Evolutionary conservation across 768 basidiomycete species (phyloP).

Genomic region (Dendrothele bispora): DNA sequence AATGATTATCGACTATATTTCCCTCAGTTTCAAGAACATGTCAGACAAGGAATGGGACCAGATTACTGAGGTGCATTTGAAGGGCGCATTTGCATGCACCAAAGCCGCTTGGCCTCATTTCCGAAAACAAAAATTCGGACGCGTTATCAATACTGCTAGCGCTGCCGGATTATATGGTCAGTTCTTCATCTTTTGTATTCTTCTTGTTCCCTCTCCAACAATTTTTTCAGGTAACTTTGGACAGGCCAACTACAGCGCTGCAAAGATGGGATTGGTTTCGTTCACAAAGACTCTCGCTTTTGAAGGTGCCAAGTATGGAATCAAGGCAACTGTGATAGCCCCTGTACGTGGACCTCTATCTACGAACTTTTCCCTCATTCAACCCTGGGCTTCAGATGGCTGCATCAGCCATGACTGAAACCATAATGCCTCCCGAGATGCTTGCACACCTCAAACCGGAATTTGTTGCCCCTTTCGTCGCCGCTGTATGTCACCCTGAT

Average conservation of each 20-base stretch:
- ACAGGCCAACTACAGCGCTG: slow-evolving; percentile 96
- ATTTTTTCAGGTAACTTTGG: slow-evolving; percentile 79
- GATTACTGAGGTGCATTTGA: slow-evolving; percentile 86
- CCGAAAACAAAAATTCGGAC: slow-evolving; percentile 92
- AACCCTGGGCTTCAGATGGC: slow-evolving; percentile 58
- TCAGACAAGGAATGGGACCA: slow-evolving; percentile 92
- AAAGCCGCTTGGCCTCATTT: slow-evolving; percentile 97
- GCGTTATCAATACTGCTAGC: slow-evolving; percentile 92
- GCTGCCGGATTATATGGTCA: slow-evolving; percentile 91
- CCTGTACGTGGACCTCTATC: slow-evolving; percentile 55
- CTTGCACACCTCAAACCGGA: slow-evolving; percentile 90
- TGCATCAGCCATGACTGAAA: slow-evolving; percentile 96
- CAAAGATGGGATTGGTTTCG: slow-evolving; percentile 92
- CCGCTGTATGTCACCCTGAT: slow-evolving; percentile 82
- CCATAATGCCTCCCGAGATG: slow-evolving; percentile 92
- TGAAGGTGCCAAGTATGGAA: slow-evolving; percentile 91
- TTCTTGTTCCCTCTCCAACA: background rate
- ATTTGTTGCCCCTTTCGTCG: slow-evolving; percentile 91
- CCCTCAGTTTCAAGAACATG: slow-evolving; percentile 91
- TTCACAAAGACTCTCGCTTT: slow-evolving; percentile 92
- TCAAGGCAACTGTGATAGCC: slow-evolving; percentile 83
- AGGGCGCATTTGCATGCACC: slow-evolving; percentile 89
- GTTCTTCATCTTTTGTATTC: slow-evolving; percentile 16
- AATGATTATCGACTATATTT: slow-evolving; percentile 4
- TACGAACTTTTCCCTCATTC: background rate